Evolutionary conservation across 139 green algal genomes (phyloP), one percentile per base, ranked within the genome.

Genomic region (Edaphochlamys debaryana): DNA sequence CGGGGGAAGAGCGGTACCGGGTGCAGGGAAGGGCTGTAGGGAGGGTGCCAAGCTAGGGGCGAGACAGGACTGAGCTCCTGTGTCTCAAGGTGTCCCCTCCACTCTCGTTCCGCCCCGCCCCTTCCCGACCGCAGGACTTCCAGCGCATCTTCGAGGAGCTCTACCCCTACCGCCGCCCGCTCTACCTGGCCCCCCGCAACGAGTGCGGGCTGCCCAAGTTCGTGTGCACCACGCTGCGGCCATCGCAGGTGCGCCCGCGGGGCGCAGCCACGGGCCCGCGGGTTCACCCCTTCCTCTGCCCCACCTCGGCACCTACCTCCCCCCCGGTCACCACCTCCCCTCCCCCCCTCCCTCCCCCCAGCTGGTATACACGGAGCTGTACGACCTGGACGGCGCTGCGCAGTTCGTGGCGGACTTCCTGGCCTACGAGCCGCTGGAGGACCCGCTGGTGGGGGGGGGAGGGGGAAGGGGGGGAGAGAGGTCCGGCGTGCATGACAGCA

Each of bases 171-270:
- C 82, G 94, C 60, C 89, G 92, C 17, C 93, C 88, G 64, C 89
- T 95, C 60, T 91, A 94, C 69, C 85, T 98, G 9, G 72, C 75
- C 22, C 93, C 94, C 0, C 76, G 81, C 30, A 98, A 98, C 86
- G 95, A 98, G 90, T 96, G 90, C 70, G 92, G 91, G n/a, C 74
- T 93, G 69, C 60, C 85, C 37, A 97, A 97, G 91, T 91, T 96
- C 56, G 88, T 97, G 63, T 98, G 95, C 90, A 96, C 89, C 38
- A 96, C 91, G 25, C 86, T 94, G 48, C 82, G 94, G 2, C 93
- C 93, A 22, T 93, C 90, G 29, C 70, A 89, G 63, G 22, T 72
- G 40, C 62, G 73, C 4, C 6, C 27, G 41, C 32, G 37, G 30
- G 67, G 22, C 8, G 17, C 22, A 45, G 67, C 22, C 8, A n/a